A percentile compares a stretch with the other conserved stretches of the same genome.
Conservation (phyloP, 345 rosid species). For the Hibiscus trionum region DNA sequence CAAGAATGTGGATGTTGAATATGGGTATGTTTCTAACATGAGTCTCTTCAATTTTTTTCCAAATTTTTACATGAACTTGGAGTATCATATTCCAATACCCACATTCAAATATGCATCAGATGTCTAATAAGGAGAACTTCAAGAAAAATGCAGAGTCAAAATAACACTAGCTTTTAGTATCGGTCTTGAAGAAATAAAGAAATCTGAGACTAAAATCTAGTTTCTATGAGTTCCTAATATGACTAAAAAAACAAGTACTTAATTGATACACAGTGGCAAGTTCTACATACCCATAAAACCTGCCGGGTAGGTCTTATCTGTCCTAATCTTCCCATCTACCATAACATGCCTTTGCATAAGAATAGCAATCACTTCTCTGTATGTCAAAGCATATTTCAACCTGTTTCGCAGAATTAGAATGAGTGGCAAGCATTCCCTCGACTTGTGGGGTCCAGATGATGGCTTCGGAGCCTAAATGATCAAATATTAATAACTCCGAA, state of each 20-base stretch:
- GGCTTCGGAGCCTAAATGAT: conserved; percentile 63
- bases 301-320: conserved; percentile 73
- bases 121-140: not conserved
- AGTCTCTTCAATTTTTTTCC: not conserved
- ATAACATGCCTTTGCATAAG: conserved; percentile 75
- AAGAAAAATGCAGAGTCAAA: not conserved
- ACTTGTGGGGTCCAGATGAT: conserved; percentile 79
- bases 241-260: not conserved
- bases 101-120: not conserved
- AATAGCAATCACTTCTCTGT: conserved; percentile 59
- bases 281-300: conserved; percentile 70
- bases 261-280: not conserved
- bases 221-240: not conserved
- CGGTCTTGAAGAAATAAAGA: not conserved
- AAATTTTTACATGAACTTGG: not conserved
- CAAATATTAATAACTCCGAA: not conserved
- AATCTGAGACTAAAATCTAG: not conserved
- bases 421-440: conserved; percentile 66
- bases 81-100: not conserved
- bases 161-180: not conserved
- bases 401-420: conserved; percentile 49
- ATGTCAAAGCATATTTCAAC: conserved; percentile 52
- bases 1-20: not conserved
- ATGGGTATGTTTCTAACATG: not conserved
- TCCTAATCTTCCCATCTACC: conserved; percentile 73